A percentile compares a stretch with the other conserved stretches of the same genome.
These are phyloP conservation scores for Lepiota venenata DNA, from an alignment of 768 basidiomycete genomes.

Conservation along the genomic window DNA sequence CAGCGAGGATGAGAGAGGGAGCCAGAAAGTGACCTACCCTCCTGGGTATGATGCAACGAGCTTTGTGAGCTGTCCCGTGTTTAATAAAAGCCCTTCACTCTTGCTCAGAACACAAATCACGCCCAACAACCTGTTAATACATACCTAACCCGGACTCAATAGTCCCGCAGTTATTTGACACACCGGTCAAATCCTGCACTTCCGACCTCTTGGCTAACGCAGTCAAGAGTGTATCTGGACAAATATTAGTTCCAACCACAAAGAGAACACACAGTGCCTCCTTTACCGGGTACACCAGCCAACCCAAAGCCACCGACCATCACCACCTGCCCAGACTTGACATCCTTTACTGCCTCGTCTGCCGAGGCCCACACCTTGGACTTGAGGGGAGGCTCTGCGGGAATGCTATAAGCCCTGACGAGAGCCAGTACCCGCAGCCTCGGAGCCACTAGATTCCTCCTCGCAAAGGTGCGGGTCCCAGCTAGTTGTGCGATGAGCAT, in stretches of 20 bases:
- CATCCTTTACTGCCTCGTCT: conserved; percentile 79
- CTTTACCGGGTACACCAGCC: conserved; percentile 80
- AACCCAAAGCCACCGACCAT: conserved; percentile 89
- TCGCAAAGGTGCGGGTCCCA: neutral
- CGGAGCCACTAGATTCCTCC: neutral
- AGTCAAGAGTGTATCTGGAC: conserved; percentile 75
- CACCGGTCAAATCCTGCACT: conserved; percentile 71
- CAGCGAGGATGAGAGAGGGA: neutral
- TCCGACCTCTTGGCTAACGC: conserved; percentile 75
- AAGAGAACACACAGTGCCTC: neutral
- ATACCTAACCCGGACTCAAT: conserved; percentile 69
- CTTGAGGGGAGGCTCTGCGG: conserved; percentile 30
- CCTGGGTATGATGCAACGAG: conserved; percentile 91
- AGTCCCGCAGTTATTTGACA: conserved; percentile 86
- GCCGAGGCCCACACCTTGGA: conserved; percentile 78
- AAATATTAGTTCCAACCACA: neutral
- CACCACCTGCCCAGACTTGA: conserved; percentile 76
- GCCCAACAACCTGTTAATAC: conserved; percentile 5
- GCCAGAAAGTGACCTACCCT: conserved; percentile 42
- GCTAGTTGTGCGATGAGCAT: conserved; percentile 3
- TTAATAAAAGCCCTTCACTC: conserved; percentile 63
- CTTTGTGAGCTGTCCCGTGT: conserved; percentile 73
- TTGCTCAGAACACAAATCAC: neutral
- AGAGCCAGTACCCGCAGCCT: conserved; percentile 3
- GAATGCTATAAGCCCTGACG: conserved; percentile 31